phyloP scores from a whole-genome alignment of 805 yeast genomes.

The Hanseniaspora nectarophila region DNA sequence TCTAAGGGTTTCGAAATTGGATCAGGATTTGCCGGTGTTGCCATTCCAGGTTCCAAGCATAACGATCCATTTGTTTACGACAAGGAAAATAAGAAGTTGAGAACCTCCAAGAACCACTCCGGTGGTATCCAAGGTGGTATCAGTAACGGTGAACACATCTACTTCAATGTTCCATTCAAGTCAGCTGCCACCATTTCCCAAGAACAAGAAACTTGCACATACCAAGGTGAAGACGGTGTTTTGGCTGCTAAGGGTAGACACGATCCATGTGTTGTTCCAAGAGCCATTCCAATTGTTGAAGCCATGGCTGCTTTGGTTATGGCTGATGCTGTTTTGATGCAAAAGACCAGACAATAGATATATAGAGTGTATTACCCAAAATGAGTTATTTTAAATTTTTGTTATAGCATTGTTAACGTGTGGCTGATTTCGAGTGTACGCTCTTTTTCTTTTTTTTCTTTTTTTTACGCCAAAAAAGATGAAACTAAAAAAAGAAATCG shows the following conservation, averaged over 20 bases:
- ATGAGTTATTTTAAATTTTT: no score
- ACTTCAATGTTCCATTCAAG: slow-evolving; percentile 91
- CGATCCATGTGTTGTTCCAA: slow-evolving; percentile 95
- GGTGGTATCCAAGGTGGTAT: slow-evolving; percentile 99
- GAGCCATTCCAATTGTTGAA: slow-evolving; percentile 97
- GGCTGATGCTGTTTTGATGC: slow-evolving; percentile 75
- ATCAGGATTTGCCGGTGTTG: slow-evolving; percentile 85
- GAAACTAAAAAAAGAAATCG: not conserved
- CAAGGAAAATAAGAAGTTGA: slow-evolving; percentile 48
- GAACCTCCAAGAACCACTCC: slow-evolving; percentile 81
- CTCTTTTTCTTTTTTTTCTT: not conserved
- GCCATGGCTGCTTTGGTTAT: slow-evolving; percentile 94
- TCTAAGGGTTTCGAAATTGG: slow-evolving; percentile 97
- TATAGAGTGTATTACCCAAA: no score
- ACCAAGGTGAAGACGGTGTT: slow-evolving; percentile 77
- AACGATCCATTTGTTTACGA: slow-evolving; percentile 73
- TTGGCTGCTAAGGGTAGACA: slow-evolving; percentile 96
- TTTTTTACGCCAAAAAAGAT: not conserved
- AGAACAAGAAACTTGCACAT: slow-evolving; percentile 78
- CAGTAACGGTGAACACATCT: slow-evolving; percentile 88
- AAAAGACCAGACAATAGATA: slow-evolving; percentile 67
- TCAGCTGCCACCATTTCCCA: slow-evolving; percentile 96
- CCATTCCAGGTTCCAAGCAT: slow-evolving; percentile 84
- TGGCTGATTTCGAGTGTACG: not conserved
- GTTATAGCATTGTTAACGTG: no score